Conservation (phyloP, 2,329 filamentous ascomycete species). For the Aspergillus aculeatinus region DNA sequence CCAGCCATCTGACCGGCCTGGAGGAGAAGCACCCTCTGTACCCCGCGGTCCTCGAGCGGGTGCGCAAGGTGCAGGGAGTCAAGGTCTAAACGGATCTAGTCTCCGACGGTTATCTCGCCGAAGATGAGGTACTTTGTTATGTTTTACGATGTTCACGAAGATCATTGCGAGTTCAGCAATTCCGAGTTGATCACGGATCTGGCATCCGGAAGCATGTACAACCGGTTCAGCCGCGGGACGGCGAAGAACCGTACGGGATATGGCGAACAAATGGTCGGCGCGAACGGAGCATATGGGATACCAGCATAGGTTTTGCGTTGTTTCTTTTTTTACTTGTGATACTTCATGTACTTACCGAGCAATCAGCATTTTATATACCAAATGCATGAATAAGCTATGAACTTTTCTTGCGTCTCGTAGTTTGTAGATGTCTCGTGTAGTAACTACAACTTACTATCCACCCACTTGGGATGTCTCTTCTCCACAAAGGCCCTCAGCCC, state of each 20-base stretch:
- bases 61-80: conserved; percentile 73
- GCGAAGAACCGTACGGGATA: conserved; percentile 30
- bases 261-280: conserved; percentile 32
- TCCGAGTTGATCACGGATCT: conserved; percentile 30
- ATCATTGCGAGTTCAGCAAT: conserved; percentile 18
- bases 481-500: conserved; percentile 74
- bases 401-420: not conserved
- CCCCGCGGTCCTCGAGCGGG: conserved; percentile 70
- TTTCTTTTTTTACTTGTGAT: not conserved
- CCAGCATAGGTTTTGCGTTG: conserved; percentile 16
- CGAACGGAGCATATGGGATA: conserved; percentile 25
- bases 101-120: not conserved
- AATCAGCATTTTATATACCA: not conserved
- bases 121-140: not conserved
- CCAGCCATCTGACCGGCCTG: conserved; percentile 78
- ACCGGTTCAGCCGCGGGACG: conserved; percentile 27
- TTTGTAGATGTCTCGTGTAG: not conserved
- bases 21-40: conserved; percentile 75
- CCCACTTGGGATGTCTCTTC: conserved; percentile 68
- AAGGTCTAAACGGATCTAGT: conserved; percentile 32
- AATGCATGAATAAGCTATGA: conserved; percentile 6
- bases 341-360: not conserved
- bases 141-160: conserved; percentile 6
- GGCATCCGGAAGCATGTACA: conserved; percentile 22
- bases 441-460: conserved; percentile 38